Evolutionary conservation across 225 moss, liverwort and hornwort species (phyloP).

Genomic region (Sphagnum contortum): DNA sequence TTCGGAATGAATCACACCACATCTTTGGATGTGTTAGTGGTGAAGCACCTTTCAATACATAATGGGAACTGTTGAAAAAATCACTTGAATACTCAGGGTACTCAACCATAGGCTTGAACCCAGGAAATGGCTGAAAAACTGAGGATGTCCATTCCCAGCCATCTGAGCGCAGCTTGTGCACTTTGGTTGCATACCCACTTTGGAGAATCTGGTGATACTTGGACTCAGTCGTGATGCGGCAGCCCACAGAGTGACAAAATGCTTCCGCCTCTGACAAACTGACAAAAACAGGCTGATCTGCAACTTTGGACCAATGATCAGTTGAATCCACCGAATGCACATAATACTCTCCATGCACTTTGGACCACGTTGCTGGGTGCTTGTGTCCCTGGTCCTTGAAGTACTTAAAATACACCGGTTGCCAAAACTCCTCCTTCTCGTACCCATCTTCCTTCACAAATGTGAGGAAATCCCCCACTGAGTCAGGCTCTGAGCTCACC

Average conservation of each 20-base stretch:
- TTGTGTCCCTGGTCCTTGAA: constrained; percentile 31
- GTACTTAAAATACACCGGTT: constrained; percentile 33
- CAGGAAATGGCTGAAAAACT: constrained; percentile 50
- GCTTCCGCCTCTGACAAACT: constrained; percentile 81
- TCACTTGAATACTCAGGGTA: constrained; percentile 70
- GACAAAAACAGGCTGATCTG: constrained; percentile 49
- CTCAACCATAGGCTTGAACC: constrained; percentile 54
- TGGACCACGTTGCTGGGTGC: constrained; percentile 72
- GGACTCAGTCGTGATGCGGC: constrained; percentile 61
- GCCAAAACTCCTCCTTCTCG: constrained; percentile 33
- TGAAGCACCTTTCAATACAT: constrained; percentile 73
- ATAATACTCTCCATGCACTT: constrained; percentile 43
- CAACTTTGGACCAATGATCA: constrained; percentile 52
- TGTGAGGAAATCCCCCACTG: constrained; percentile 39
- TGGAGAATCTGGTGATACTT: constrained; percentile 53
- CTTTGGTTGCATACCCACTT: constrained; percentile 9
- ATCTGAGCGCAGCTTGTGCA: constrained; percentile 33
- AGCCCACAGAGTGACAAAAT: constrained; percentile 49
- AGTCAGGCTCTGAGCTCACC: constrained; percentile 47
- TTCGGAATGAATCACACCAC: constrained; percentile 68
- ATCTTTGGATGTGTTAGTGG: constrained; percentile 59
- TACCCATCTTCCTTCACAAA: constrained; percentile 68
- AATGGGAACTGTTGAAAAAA: constrained; percentile 74
- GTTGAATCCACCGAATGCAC: constrained; percentile 42
- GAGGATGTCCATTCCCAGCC: constrained; percentile 88